Evolutionary conservation across 768 basidiomycete species (phyloP).

Genomic region (Russula compacta): DNA sequence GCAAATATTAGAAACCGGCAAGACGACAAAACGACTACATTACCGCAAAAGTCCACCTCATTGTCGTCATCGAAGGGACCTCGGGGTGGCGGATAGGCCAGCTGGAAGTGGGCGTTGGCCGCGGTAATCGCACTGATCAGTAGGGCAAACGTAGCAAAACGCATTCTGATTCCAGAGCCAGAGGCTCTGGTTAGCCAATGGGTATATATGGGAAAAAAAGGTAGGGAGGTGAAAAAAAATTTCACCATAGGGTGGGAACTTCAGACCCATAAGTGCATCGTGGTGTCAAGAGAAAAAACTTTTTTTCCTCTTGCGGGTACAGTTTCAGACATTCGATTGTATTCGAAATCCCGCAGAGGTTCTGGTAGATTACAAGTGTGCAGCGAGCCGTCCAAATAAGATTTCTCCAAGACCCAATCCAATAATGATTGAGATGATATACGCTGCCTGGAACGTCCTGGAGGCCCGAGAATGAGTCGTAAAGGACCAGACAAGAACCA

Average conservation of each 20-base stretch:
- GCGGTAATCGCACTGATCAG: conserved; percentile 32
- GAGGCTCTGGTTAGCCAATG: no score
- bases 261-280: no score
- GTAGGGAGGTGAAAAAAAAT: conserved; percentile 12
- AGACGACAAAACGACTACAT: not conserved
- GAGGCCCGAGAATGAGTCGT: not conserved
- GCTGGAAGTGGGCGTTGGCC: conserved; percentile 68
- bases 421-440: conserved; percentile 59
- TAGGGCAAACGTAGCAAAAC: conserved; percentile 28
- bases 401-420: conserved; percentile 72
- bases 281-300: no score
- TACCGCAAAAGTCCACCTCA: conserved; percentile 63
- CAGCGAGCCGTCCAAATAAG: conserved; percentile 50
- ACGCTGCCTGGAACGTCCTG: conserved; percentile 82
- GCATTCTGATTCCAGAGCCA: conserved; percentile 25
- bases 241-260: no score
- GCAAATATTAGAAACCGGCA: not conserved
- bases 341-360: not conserved
- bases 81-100: conserved; percentile 65
- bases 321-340: not conserved
- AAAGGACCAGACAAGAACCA: not conserved
- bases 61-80: conserved; percentile 54
- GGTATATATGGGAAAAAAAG: no score
- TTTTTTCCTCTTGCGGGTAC: no score
- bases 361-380: conserved; percentile 2